These are phyloP conservation scores for Tricholoma matsutake DNA, from an alignment of 768 basidiomycete species.

Conservation along the genomic window DNA sequence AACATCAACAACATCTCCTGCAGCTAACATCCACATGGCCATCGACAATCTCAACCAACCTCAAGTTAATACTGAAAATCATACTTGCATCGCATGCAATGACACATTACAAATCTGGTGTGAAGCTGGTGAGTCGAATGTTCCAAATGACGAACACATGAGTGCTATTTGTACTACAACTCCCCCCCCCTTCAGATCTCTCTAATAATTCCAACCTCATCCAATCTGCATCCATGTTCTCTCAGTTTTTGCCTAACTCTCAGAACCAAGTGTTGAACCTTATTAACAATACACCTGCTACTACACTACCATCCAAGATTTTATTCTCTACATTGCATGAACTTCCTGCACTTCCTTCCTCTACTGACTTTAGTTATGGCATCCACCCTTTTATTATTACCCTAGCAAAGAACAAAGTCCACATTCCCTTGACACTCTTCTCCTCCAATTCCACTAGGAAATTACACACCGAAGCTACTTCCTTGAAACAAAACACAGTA, in stretches of 20 bases:
- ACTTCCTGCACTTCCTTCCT: too few species aligned
- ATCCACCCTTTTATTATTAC: too few species aligned
- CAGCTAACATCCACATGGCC: neutral
- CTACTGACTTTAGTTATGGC: too few species aligned
- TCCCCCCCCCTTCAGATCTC: neutral
- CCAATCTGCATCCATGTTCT: neutral
- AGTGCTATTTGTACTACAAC: neutral
- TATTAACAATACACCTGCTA: neutral
- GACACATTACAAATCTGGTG: neutral
- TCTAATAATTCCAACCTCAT: neutral
- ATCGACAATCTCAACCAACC: neutral
- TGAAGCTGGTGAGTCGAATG: neutral
- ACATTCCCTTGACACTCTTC: too few species aligned
- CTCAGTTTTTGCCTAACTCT: neutral
- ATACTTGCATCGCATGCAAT: neutral
- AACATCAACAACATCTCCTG: neutral
- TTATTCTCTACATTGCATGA: conserved; percentile 1
- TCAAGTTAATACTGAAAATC: conserved; percentile 3
- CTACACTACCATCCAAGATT: neutral
- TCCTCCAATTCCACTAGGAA: neutral
- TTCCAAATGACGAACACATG: neutral
- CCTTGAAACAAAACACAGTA: neutral
- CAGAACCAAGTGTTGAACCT: neutral
- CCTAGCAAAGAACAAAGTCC: too few species aligned
- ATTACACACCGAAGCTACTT: neutral